A percentile compares a stretch with the other conserved stretches of the same genome.
phyloP scores from a whole-genome alignment of 129 eudicot species.

The Saussurea involucrata region DNA sequence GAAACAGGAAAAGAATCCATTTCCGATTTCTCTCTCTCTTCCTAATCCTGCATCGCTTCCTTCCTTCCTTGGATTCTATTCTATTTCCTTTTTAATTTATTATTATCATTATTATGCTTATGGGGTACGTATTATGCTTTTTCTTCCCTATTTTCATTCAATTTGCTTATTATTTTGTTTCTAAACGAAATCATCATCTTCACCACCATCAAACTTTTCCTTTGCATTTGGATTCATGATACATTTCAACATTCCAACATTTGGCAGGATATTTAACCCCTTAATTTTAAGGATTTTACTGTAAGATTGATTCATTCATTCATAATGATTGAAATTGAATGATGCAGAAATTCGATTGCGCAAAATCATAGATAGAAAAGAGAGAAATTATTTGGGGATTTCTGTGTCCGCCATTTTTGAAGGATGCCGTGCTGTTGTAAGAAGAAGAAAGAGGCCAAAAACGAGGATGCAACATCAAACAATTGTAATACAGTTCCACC shows the following conservation, averaged over 20 bases:
- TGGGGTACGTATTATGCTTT: constrained; percentile 13
- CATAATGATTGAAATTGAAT: neutral
- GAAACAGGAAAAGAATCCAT: constrained; percentile 33
- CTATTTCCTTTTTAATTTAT: neutral
- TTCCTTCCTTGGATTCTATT: neutral
- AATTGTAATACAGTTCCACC: constrained; percentile 50
- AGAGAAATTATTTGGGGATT: constrained; percentile 12
- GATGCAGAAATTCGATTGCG: constrained; percentile 12
- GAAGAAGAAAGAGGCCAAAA: constrained; percentile 33
- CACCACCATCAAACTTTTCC: no score
- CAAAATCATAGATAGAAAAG: constrained; percentile 3
- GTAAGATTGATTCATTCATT: neutral
- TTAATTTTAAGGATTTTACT: neutral
- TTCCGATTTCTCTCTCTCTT: constrained; percentile 40
- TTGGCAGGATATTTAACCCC: no score
- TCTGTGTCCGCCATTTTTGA: constrained; percentile 22
- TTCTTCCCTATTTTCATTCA: neutral
- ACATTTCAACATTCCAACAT: no score
- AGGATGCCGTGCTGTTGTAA: constrained; percentile 76
- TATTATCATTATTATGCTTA: neutral
- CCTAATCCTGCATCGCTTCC: constrained; percentile 13
- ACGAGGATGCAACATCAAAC: constrained; percentile 48
- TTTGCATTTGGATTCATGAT: no score
- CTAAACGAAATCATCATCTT: no score
- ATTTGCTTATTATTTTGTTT: no score